Evolutionary conservation across 306 rosid genomes (phyloP).

Genomic region (Psophocarpus tetragonolobus): DNA sequence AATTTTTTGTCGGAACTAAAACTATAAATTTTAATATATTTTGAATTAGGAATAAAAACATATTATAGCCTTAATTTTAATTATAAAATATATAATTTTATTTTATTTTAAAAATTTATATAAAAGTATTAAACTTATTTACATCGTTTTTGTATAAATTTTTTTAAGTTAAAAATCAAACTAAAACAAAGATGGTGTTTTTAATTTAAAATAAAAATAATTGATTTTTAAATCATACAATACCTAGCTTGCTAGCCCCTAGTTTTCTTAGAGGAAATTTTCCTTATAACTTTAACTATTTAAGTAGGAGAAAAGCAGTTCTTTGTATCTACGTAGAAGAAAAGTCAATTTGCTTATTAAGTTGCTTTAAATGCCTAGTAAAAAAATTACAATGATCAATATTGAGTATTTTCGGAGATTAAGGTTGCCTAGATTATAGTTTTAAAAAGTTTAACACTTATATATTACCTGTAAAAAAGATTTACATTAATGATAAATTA

Average conservation of each 20-base stretch:
- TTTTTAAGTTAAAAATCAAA: too few species aligned
- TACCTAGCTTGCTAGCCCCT: neutral
- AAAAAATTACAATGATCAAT: neutral
- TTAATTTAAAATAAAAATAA: neutral
- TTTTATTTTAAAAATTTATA: neutral
- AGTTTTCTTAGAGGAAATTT: neutral
- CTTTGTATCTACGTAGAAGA: neutral
- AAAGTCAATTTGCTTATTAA: neutral
- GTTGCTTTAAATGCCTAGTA: neutral
- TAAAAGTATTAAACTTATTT: neutral
- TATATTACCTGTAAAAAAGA: too few species aligned
- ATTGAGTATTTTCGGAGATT: too few species aligned
- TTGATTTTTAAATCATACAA: neutral
- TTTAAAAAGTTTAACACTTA: too few species aligned
- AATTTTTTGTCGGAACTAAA: too few species aligned
- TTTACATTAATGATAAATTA: too few species aligned
- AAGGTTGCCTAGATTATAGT: too few species aligned
- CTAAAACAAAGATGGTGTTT: neutral
- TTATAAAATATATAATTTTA: too few species aligned
- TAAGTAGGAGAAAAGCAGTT: neutral
- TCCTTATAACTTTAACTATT: neutral
- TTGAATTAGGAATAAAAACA: too few species aligned
- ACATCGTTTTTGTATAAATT: neutral
- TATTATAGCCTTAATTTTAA: too few species aligned
- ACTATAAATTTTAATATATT: too few species aligned